phyloP scores from a whole-genome alignment of 306 rosid species.

The Sicyos edulis region DNA sequence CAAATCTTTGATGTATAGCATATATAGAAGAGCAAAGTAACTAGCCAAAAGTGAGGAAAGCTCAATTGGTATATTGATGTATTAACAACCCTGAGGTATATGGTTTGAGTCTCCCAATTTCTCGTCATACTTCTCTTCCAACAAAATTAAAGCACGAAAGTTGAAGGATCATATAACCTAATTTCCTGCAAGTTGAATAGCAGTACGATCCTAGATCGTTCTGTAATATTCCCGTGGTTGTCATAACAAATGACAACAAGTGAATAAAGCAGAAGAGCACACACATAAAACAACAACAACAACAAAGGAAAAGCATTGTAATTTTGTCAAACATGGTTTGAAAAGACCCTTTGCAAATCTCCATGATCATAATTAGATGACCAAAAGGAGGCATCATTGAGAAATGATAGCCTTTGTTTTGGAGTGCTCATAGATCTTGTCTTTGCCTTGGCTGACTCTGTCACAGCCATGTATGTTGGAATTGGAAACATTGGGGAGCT shows the following conservation, averaged over 20 bases:
- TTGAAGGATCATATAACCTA: too few relatives aligned
- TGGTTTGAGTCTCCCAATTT: too few relatives aligned
- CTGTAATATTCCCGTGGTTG: too few relatives aligned
- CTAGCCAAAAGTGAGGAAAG: too few relatives aligned
- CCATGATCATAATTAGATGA: constrained; percentile 16
- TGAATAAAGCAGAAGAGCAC: not conserved
- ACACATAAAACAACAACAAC: not conserved
- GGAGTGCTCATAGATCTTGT: constrained; percentile 65
- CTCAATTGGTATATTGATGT: too few relatives aligned
- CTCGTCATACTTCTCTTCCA: too few relatives aligned
- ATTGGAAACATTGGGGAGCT: constrained; percentile 39
- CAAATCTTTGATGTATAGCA: not conserved
- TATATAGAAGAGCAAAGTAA: not conserved
- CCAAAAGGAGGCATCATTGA: constrained; percentile 32
- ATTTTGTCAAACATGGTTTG: not conserved
- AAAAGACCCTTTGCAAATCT: too few relatives aligned
- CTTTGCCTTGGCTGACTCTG: constrained; percentile 59
- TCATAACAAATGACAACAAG: too few relatives aligned
- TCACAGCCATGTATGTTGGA: constrained; percentile 47
- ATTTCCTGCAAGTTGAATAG: too few relatives aligned
- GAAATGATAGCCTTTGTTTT: constrained; percentile 43
- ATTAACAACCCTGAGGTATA: too few relatives aligned
- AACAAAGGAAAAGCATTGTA: not conserved
- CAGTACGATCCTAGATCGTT: too few relatives aligned
- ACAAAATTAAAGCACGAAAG: too few relatives aligned